Evolutionary conservation across 1,284 basidiomycete species (phyloP).

Genomic region (Mycosarcoma mackinlayi): DNA sequence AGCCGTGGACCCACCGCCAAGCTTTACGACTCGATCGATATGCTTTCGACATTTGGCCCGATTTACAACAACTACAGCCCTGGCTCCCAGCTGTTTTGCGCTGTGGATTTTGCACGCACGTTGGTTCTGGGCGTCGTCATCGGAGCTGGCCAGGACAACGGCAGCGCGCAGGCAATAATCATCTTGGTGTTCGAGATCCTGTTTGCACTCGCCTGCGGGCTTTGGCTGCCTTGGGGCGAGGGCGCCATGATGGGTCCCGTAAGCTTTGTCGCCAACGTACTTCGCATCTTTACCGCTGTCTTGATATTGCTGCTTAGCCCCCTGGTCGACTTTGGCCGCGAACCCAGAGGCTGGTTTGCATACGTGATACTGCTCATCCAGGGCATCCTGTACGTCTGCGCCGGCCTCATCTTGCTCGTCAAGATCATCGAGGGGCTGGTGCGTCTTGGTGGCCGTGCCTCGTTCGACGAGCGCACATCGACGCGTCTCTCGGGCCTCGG

Average conservation of each 20-base stretch:
- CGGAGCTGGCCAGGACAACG: conserved; percentile 87
- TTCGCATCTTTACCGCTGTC: conserved; percentile 87
- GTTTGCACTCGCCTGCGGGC: conserved; percentile 54
- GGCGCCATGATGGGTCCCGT: conserved; percentile 95
- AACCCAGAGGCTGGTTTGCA: conserved; percentile 80
- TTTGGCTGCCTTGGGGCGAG: conserved; percentile 93
- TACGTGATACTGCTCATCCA: conserved; percentile 90
- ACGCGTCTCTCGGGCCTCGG: conserved; percentile 51
- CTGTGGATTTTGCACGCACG: conserved; percentile 82
- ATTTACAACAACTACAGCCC: conserved; percentile 94
- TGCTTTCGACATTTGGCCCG: conserved; percentile 89
- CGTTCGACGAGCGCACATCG: conserved; percentile 77
- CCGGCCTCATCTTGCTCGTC: conserved; percentile 81
- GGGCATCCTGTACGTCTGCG: conserved; percentile 83
- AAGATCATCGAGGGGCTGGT: conserved; percentile 85
- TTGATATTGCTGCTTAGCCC: conserved; percentile 87
- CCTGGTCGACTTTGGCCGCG: conserved; percentile 73
- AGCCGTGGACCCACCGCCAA: conserved; percentile 84
- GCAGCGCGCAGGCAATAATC: conserved; percentile 88
- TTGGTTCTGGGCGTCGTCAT: conserved; percentile 82
- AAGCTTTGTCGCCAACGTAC: conserved; percentile 88
- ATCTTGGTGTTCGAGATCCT: conserved; percentile 72
- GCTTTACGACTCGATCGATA: conserved; percentile 91
- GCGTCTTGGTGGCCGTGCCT: conserved; percentile 81
- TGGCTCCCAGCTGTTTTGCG: conserved; percentile 87